These are phyloP conservation scores for Boletus fagicola DNA, from an alignment of 768 basidiomycete species.

Conservation along the genomic window DNA sequence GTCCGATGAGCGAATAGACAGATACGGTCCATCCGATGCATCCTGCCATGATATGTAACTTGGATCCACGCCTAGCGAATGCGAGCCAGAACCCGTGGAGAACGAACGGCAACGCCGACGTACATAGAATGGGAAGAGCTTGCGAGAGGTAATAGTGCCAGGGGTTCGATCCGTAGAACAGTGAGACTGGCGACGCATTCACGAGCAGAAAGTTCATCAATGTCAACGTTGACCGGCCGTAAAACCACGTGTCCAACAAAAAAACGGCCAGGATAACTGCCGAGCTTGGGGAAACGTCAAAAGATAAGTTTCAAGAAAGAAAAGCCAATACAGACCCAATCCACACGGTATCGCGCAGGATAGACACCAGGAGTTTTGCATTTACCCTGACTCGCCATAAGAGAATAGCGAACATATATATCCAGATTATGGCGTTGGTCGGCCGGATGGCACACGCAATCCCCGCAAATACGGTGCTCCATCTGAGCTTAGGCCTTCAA, in stretches of 20 bases:
- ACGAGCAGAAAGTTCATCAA: conserved; percentile 78
- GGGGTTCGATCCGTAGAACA: conserved; percentile 86
- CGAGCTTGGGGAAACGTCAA: conserved; percentile 19
- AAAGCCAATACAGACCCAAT: conserved; percentile 45
- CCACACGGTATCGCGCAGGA: conserved; percentile 40
- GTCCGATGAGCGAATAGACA: conserved; percentile 77
- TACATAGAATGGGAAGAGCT: conserved; percentile 78
- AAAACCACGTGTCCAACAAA: conserved; percentile 68
- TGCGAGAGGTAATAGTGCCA: conserved; percentile 92
- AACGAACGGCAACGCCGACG: conserved; percentile 69
- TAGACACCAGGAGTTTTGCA: conserved; percentile 24
- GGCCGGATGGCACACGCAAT: conserved; percentile 82
- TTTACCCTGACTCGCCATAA: conserved; percentile 52
- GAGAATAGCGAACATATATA: conserved; percentile 59
- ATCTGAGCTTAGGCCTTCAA: conserved; percentile 32
- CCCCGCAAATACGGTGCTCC: conserved; percentile 60
- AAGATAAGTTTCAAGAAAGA: neutral
- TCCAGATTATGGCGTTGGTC: conserved; percentile 86
- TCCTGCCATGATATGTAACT: conserved; percentile 47
- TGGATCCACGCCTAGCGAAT: conserved; percentile 20
- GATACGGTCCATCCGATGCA: conserved; percentile 57
- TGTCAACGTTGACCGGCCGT: conserved; percentile 65
- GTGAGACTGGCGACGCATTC: conserved; percentile 81
- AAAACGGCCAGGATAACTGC: conserved; percentile 34
- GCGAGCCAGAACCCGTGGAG: conserved; percentile 55